Conservation (phyloP, 768 basidiomycete genomes). For the Tylopilus vinaceipallidus region DNA sequence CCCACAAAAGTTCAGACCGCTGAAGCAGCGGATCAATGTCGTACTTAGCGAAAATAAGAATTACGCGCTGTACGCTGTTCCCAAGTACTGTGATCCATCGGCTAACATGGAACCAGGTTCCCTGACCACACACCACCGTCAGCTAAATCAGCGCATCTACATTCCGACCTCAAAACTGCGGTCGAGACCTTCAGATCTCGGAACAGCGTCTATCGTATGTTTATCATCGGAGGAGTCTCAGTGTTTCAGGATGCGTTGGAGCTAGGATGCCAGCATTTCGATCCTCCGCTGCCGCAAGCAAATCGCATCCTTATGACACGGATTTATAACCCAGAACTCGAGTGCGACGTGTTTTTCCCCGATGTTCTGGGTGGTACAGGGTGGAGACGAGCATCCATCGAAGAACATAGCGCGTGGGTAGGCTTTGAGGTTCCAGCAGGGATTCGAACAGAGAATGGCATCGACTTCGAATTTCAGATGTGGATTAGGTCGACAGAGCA, state of each 20-base stretch:
- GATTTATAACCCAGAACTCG: conserved; percentile 69
- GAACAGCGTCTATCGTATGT: conserved; percentile 51
- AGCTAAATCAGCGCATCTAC: conserved; percentile 31
- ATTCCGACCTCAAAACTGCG: conserved; percentile 19
- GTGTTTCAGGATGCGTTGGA: conserved; percentile 71
- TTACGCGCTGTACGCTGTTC: conserved; percentile 58
- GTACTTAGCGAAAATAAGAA: conserved; percentile 63
- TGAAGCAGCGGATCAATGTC: conserved; percentile 72
- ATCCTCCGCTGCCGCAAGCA: conserved; percentile 43
- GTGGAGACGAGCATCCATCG: conserved; percentile 63
- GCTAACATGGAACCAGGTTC: conserved; percentile 17
- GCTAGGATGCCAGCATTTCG: conserved; percentile 24
- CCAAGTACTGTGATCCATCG: not conserved
- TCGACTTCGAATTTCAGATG: conserved; percentile 94
- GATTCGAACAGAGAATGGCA: conserved; percentile 76
- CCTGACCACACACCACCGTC: not conserved
- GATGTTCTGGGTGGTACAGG: conserved; percentile 50
- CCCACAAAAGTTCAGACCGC: conserved; percentile 77
- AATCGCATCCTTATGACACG: conserved; percentile 89
- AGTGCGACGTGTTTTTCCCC: conserved; percentile 87
- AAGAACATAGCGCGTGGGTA: conserved; percentile 70
- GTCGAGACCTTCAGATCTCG: conserved; percentile 10
- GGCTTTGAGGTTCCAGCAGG: conserved; percentile 78
- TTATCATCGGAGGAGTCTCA: conserved; percentile 91
- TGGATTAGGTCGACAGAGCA: conserved; percentile 57